phyloP scores from a whole-genome alignment of 2,329 filamentous ascomycete species.

The Purpureocillium lavendulum region DNA sequence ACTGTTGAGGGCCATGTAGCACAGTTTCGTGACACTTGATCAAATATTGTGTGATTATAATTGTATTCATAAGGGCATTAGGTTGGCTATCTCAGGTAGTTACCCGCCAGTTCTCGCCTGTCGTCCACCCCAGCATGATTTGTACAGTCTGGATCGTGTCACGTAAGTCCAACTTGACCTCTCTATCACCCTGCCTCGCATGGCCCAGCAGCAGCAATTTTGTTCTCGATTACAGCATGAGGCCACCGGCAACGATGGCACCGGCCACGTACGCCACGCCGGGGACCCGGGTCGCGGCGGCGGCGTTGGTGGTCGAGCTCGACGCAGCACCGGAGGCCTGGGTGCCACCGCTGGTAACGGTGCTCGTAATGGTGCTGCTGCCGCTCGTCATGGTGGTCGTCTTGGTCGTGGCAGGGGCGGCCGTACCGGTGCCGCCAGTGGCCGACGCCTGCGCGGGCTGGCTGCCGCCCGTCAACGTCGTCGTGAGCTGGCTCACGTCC shows the following conservation, averaged over 20 bases:
- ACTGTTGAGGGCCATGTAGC: too few species aligned
- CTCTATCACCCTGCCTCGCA: neutral
- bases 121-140: too few species aligned
- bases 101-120: too few species aligned
- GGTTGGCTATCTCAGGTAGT: too few species aligned
- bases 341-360: neutral
- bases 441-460: neutral
- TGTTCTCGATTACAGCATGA: neutral
- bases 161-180: neutral
- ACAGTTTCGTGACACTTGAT: too few species aligned
- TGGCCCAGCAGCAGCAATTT: neutral
- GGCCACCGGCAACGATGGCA: neutral
- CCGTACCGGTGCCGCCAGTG: slow-evolving; percentile 6
- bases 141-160: too few species aligned
- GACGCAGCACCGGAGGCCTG: neutral
- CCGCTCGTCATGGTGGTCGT: neutral
- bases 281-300: neutral
- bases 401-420: neutral
- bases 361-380: neutral
- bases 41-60: too few species aligned
- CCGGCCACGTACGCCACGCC: neutral
- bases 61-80: too few species aligned
- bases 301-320: neutral
- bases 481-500: slow-evolving; percentile 23
- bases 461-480: slow-evolving; percentile 18